Percentiles rank a stretch among this genome's conserved stretches.
phyloP scores from a whole-genome alignment of 2,329 filamentous ascomycete genomes.

The Arthrobotrys pseudoclavata region DNA sequence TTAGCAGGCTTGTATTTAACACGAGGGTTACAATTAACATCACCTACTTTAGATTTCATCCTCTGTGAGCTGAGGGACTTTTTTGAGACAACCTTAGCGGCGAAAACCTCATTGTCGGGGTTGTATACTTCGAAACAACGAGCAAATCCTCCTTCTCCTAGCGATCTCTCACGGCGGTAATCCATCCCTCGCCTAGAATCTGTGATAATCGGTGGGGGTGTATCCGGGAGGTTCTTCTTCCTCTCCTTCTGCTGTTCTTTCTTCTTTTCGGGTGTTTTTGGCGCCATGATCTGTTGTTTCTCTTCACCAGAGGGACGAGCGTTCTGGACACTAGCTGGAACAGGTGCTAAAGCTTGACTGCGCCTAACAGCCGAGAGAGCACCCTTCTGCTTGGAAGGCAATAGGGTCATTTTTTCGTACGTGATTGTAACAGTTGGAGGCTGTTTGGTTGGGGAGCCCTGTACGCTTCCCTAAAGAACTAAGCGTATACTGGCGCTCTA shows the following conservation, averaged over 20 bases:
- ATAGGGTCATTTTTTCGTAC: conserved; percentile 49
- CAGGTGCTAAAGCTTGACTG: conserved; percentile 57
- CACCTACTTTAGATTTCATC: conserved; percentile 63
- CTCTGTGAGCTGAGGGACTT: conserved; percentile 62
- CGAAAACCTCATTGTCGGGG: conserved; percentile 63
- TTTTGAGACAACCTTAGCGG: conserved; percentile 64
- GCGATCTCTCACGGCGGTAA: conserved; percentile 62
- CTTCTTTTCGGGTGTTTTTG: conserved; percentile 62
- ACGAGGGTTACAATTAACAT: neutral
- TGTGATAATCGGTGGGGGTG: conserved; percentile 62
- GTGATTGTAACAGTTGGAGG: conserved; percentile 17
- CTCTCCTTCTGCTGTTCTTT: conserved; percentile 61
- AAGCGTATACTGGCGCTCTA: neutral
- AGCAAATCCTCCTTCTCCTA: conserved; percentile 64
- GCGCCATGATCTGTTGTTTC: conserved; percentile 45
- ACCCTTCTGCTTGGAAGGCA: conserved; percentile 58
- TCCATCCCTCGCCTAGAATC: conserved; percentile 62
- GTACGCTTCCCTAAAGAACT: neutral
- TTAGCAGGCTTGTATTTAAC: conserved; percentile 6
- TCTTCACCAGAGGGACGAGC: conserved; percentile 47
- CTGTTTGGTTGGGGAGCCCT: neutral
- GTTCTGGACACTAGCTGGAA: conserved; percentile 57
- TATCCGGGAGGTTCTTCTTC: conserved; percentile 63
- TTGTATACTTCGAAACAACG: conserved; percentile 63
- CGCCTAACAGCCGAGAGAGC: conserved; percentile 59